These are phyloP conservation scores for Leccinellum luteum DNA, from an alignment of 768 basidiomycete genomes.

Conservation along the genomic window DNA sequence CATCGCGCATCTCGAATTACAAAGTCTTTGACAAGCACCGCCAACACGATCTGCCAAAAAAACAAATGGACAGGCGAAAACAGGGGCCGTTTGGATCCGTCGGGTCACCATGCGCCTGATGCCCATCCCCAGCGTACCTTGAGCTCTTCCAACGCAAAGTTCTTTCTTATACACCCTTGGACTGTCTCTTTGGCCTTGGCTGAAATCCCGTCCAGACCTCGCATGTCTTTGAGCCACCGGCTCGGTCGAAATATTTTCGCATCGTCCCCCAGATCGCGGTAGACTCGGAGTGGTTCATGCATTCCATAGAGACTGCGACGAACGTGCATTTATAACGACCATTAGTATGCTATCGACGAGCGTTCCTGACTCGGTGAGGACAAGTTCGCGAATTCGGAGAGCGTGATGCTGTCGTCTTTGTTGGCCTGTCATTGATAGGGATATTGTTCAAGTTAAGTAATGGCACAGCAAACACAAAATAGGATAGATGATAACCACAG, in stretches of 20 bases:
- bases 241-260: slow-evolving; percentile 59
- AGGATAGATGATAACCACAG: neutral
- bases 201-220: slow-evolving; percentile 17
- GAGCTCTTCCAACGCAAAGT: slow-evolving; percentile 42
- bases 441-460: no score
- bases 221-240: slow-evolving; percentile 49
- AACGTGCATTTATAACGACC: slow-evolving; percentile 47
- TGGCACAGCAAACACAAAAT: neutral
- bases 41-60: slow-evolving; percentile 38
- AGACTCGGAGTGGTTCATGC: slow-evolving; percentile 51
- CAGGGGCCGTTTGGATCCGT: neutral
- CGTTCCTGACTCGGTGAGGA: slow-evolving; percentile 41
- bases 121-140: slow-evolving; percentile 23
- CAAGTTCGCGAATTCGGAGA: slow-evolving; percentile 42
- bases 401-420: slow-evolving; percentile 57
- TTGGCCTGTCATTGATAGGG: slow-evolving; percentile 34
- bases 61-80: neutral
- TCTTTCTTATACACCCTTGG: slow-evolving; percentile 49
- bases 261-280: slow-evolving; percentile 55
- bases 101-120: no score
- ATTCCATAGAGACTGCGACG: slow-evolving; percentile 41
- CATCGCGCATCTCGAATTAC: slow-evolving; percentile 35
- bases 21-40: slow-evolving; percentile 42
- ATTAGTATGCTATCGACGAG: slow-evolving; percentile 36
- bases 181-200: slow-evolving; percentile 37